Percentiles rank a stretch among this genome's conserved stretches.
Conservation (phyloP, 306 rosid species). For the Lathyrus aphaca region DNA sequence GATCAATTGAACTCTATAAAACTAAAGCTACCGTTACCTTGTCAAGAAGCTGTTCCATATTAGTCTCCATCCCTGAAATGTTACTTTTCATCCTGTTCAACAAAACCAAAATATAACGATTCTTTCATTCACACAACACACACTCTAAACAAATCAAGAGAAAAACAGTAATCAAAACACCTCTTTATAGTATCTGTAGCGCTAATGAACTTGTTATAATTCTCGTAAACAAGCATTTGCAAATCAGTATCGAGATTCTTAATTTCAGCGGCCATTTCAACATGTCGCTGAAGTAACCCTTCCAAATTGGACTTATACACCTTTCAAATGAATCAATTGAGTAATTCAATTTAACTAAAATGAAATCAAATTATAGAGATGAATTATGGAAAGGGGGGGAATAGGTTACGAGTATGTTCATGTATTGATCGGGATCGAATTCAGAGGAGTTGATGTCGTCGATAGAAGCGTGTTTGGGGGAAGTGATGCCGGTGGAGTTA, state of each 20-base stretch:
- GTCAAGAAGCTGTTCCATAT: conserved; percentile 92
- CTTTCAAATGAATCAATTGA: conserved; percentile 38
- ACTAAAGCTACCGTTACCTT: conserved; percentile 51
- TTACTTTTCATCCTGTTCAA: conserved; percentile 85
- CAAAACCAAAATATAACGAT: conserved; percentile 6
- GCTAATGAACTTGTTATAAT: conserved; percentile 88
- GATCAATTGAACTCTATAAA: conserved; percentile 15
- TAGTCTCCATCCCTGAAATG: conserved; percentile 87
- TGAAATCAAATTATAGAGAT: neutral
- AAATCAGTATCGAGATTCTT: conserved; percentile 97
- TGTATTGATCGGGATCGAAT: conserved; percentile 88
- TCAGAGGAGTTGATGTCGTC: conserved; percentile 80
- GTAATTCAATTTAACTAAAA: neutral
- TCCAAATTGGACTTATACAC: conserved; percentile 73
- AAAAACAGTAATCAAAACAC: conserved; percentile 24
- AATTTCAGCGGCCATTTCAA: conserved; percentile 92
- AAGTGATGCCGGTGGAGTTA: conserved; percentile 36
- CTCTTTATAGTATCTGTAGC: conserved; percentile 92
- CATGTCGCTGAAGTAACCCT: conserved; percentile 80
- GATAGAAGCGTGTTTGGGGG: conserved; percentile 53
- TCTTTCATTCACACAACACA: neutral
- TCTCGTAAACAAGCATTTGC: conserved; percentile 93
- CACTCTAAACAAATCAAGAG: neutral
- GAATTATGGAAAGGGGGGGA: neutral
- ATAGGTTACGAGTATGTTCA: conserved; percentile 70